A percentile compares a stretch with the other conserved stretches of the same genome.
phyloP scores from a whole-genome alignment of 2,329 filamentous ascomycete species.

The Oidium heveae region DNA sequence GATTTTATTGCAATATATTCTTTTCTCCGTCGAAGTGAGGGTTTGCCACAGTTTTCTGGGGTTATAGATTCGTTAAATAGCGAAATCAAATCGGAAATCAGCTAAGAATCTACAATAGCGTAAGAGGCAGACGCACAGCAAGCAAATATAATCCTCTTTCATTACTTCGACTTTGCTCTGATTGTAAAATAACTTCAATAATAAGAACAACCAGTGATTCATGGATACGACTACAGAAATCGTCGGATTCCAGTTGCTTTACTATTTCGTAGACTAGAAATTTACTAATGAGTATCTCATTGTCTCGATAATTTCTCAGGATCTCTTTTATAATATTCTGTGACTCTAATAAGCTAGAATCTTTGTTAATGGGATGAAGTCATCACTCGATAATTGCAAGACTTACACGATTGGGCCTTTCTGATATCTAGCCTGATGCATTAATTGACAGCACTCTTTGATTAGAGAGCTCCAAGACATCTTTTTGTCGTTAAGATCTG shows the following conservation, averaged over 20 bases:
- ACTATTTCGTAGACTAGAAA: not conserved
- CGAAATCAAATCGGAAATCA: slow-evolving; percentile 4
- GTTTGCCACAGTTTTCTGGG: not conserved
- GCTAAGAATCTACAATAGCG: not conserved
- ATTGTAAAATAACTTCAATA: slow-evolving; percentile 6
- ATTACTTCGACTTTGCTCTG: slow-evolving; percentile 5
- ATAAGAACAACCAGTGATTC: slow-evolving; percentile 5
- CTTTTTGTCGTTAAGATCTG: no score
- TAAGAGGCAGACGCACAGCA: slow-evolving; percentile 6
- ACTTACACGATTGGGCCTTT: slow-evolving; percentile 3
- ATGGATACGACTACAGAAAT: slow-evolving; percentile 7
- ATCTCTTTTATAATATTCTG: slow-evolving; percentile 1
- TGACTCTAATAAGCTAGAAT: not conserved
- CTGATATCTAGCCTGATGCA: slow-evolving; percentile 1
- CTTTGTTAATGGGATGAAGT: not conserved
- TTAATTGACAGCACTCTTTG: not conserved
- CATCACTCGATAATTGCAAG: not conserved
- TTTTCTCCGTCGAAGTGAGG: slow-evolving; percentile 3
- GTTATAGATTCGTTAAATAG: slow-evolving; percentile 3
- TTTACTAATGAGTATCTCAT: not conserved
- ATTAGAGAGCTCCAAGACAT: no score
- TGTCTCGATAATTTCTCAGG: slow-evolving; percentile 2
- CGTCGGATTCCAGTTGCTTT: slow-evolving; percentile 3
- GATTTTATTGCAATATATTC: slow-evolving; percentile 6
- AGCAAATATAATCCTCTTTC: slow-evolving; percentile 10